Percentiles rank a stretch among this genome's conserved stretches.
phyloP scores from a whole-genome alignment of 2,329 filamentous ascomycete species.

The Juglanconis oblonga region DNA sequence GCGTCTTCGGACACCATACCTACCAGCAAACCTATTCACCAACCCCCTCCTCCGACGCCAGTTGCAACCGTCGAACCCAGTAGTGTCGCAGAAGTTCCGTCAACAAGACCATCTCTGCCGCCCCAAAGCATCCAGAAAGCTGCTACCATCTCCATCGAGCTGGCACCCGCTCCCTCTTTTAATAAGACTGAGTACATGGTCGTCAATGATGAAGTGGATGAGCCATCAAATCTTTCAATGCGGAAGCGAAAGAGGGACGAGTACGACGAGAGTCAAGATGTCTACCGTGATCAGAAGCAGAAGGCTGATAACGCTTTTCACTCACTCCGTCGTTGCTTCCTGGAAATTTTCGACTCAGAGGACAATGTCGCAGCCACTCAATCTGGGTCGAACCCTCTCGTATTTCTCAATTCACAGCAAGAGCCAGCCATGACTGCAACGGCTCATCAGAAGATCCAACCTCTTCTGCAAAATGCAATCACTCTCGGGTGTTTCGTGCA shows the following conservation, averaged over 20 bases:
- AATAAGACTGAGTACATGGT: slow-evolving; percentile 53
- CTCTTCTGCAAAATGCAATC: slow-evolving; percentile 70
- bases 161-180: slow-evolving; percentile 38
- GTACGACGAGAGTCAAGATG: slow-evolving; percentile 50
- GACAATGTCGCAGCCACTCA: slow-evolving; percentile 61
- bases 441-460: slow-evolving; percentile 70
- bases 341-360: slow-evolving; percentile 74
- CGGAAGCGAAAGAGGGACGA: slow-evolving; percentile 53
- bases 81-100: neutral
- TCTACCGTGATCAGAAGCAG: slow-evolving; percentile 74
- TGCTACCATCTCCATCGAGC: slow-evolving; percentile 44
- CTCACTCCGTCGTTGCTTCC: slow-evolving; percentile 66
- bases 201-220: slow-evolving; percentile 44
- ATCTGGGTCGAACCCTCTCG: slow-evolving; percentile 52
- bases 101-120: slow-evolving; percentile 13
- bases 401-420: slow-evolving; percentile 54
- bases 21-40: slow-evolving; percentile 19
- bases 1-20: neutral
- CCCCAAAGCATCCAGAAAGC: slow-evolving; percentile 18
- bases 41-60: slow-evolving; percentile 28
- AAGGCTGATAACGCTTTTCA: slow-evolving; percentile 73
- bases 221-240: slow-evolving; percentile 44
- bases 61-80: slow-evolving; percentile 6
- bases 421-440: slow-evolving; percentile 63
- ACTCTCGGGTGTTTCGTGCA: slow-evolving; percentile 64